Evolutionary conservation across 176 grass and related monocot genomes (phyloP).

Genomic region (maize (Zea mays)): Zm-B73-REFERENCE-NAM-5.0 NC_050102.1:124294501-124295000

Average conservation of each 20-base stretch:
- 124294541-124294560: not conserved
- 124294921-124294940: conserved; percentile 12
- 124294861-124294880: not conserved
- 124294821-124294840: not conserved
- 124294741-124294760: conserved; percentile 1
- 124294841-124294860: not conserved
- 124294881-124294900: not conserved
- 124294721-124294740: conserved; percentile 2
- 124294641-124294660: not conserved
- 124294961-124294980: not conserved
- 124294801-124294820: not conserved
- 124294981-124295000: too few species aligned
- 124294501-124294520: not conserved
- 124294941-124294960: not conserved
- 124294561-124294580: conserved; percentile 24
- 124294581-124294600: not conserved
- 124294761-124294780: not conserved
- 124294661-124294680: not conserved
- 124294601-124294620: conserved; percentile 1
- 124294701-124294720: not conserved
- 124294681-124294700: not conserved
- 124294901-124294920: conserved; percentile 16
- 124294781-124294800: not conserved
- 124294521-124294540: conserved; percentile 11
- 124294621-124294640: conserved; percentile 11